Base-by-base conservation (phyloP, 306 rosid genomes). In the Bauhinia variegata region DNA sequence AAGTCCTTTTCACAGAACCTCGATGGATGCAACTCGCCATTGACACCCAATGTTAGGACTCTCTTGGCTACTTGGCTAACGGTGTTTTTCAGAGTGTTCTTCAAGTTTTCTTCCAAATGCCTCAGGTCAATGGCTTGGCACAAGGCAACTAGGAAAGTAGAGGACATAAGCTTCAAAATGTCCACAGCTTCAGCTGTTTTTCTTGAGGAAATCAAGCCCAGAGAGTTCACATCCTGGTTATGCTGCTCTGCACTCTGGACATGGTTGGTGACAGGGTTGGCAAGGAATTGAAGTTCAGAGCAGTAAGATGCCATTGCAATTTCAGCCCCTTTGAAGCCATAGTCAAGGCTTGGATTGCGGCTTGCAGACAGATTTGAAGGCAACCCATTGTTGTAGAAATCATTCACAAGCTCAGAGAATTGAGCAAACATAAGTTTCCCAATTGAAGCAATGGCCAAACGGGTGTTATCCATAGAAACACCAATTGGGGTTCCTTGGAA, bases 211-310 rank as follows among this genome's bases (percentile, higher is more conserved):
- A 92, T 84, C 49, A 92, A 70, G 0, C 98, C 98, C 58, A 92
- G 67, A 8, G 98, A 92, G 83, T 92, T 92, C 15, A 92, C 98
- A 53, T 92, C 98, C 59, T 92, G 98, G 79, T 92, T 92, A 38
- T 92, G 98, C 58, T 92, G 98, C 60, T 92, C 98, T 1, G 98
- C 98, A 70, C 98, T 92, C 32, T 92, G 95, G 8, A 92, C 98
- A 72, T 92, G 98, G 46, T 77, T 92, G 17, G 98, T 92, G 57
- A 92, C 98, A 4, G 98, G 98, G 15, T 89, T 92, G 8, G 91
- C 96, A 43, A 92, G 84, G 77, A 82, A 89, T 5, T 92, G 98
- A 14, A 92, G 95, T 53, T 92, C 98, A 0, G 98, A 92, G 68
- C 98, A 92, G 49, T 92, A 92, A 0, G 98, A 92, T 1, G 98